Evolutionary conservation across 2,329 filamentous ascomycete genomes (phyloP), one percentile per base, ranked within the genome.

Genomic region (Helminthosporium solani): DNA sequence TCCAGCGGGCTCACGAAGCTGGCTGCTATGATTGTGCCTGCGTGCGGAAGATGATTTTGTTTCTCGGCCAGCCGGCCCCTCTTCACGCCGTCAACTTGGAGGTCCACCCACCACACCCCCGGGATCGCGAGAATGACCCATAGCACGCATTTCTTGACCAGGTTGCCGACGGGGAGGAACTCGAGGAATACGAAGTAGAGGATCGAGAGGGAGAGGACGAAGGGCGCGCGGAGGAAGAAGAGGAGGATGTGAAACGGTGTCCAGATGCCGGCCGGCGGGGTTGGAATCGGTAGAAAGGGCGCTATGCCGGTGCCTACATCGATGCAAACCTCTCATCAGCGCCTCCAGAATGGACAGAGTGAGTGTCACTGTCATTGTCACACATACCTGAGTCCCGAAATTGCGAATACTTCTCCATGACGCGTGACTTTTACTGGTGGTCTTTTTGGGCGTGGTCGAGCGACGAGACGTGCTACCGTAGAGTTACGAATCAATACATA

Each of bases 1-100:
- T 99, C 94, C 67, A 99, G 82, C 7, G 94, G 94, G 8, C 88
- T 95, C 27, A 91, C 96, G 68, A 91, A 94, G 51, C 90, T 94
- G 41, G 88, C 87, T 39, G 90, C 91, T 60, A 99, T 94, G 58
- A 99, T 78, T 45, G 86, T 87, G 37, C 87, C 84, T 3, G 86
- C 82, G 45, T 86, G 82, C 1, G 94, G 94, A 15, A 97, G 82
- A 33, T 89, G 83, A 49, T 84, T 52, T 34, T 60, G 44, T 5
- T 47, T 42, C 14, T 53, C 46, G 8, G 50, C 48, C 12, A 58
- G 54, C 21, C 57, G 20, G 54, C 58, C 42, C 73, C 90, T 88
- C 73, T 89, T 91, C 43, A 99, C 94, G 47, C 92, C 92, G 68
- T 99, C 94, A 56, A 99, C 89, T 70, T 96, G 92, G n/a, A 99